Base-by-base conservation (phyloP, 2,329 filamentous ascomycete genomes). In the Pseudopithomyces maydicus region DNA sequence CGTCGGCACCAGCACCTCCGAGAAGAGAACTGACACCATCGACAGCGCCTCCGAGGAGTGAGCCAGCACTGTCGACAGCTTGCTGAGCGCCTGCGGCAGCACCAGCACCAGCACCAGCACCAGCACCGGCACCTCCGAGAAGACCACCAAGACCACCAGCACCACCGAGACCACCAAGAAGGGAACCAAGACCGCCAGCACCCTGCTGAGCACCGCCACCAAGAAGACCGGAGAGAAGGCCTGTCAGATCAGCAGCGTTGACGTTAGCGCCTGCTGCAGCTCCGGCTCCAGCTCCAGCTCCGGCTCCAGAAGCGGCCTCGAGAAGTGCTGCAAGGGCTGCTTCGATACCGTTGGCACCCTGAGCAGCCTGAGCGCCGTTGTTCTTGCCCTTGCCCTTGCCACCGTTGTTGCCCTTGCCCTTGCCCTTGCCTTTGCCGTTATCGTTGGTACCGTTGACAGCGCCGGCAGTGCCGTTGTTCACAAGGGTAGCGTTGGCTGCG, bases 351-450 rank as follows among this genome's bases (percentile, higher is more conserved):
- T 10, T 15, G 5, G 32, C 43, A 17, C 51, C 47, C 11, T 14
- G 15, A 20, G 35, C 47, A 8, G 32, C 42, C 14, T 23, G 38
- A 12, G 33, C 44, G 26, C 44, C 53, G 15, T 48, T 56, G 52
- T 55, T 44, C 4, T 52, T 62, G 5, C 36, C 32, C 11, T 61
- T 59, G 10, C 55, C 55, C 20, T 58, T 59, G 23, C 32, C 17
- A 41, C 22, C 48, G 29, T 48, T 35, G 6, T 49, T 39, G 32
- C 38, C 39, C 32, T 55, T 56, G 22, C 48, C 50, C 5, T 54
- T 55, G 15, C 57, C 57, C 12, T 56, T 55, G 17, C 23, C 46
- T n/a, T 64, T 63, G 20, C 56, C 54, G 3, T 57, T 29, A 15
- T 14, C 33, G 33, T 43, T 45, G 33, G n/a, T 46, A 15, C 46